Percentiles rank a stretch among this genome's conserved stretches.
phyloP scores from a whole-genome alignment of 257 asterid species.

The Przewalskia tangutica region DNA sequence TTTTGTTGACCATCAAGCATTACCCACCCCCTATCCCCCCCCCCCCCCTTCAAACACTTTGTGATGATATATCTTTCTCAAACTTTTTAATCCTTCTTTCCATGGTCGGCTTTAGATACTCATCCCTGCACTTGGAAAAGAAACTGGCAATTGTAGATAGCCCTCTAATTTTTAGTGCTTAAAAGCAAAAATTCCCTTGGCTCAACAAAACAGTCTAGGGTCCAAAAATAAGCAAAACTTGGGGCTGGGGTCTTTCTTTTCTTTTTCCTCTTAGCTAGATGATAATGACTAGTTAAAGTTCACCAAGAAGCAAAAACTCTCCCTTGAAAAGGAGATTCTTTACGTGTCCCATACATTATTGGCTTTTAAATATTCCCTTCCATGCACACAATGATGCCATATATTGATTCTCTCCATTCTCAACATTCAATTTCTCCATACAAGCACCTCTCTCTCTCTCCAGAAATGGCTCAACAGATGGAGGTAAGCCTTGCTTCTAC shows the following conservation, averaged over 20 bases:
- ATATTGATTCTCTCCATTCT: slow-evolving; percentile 41
- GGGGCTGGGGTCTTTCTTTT: not conserved
- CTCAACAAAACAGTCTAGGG: slow-evolving; percentile 24
- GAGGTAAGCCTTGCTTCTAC: slow-evolving; percentile 27
- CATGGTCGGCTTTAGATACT: slow-evolving; percentile 7
- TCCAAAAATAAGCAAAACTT: slow-evolving; percentile 10
- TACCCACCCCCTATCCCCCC: too few relatives aligned
- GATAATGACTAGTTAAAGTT: slow-evolving; percentile 5
- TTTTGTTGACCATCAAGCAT: slow-evolving; percentile 2
- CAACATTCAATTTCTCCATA: not conserved
- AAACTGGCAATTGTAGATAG: not conserved
- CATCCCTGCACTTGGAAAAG: not conserved
- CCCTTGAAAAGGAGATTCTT: slow-evolving; percentile 44
- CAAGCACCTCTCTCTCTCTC: slow-evolving; percentile 13
- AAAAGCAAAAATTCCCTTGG: slow-evolving; percentile 17
- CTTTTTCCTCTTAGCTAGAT: not conserved
- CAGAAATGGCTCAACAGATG: slow-evolving; percentile 34
- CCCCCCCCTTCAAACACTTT: not conserved
- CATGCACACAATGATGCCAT: slow-evolving; percentile 43
- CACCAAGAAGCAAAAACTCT: slow-evolving; percentile 1
- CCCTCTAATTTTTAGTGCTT: slow-evolving; percentile 9
- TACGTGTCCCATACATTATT: slow-evolving; percentile 63
- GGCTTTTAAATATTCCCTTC: slow-evolving; percentile 63
- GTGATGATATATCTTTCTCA: not conserved
- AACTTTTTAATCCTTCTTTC: not conserved